Percentiles rank a stretch among this genome's conserved stretches.
Evolutionary conservation across 2,329 filamentous ascomycete genomes (phyloP).

Genomic region (Trichoderma lentiforme): DNA sequence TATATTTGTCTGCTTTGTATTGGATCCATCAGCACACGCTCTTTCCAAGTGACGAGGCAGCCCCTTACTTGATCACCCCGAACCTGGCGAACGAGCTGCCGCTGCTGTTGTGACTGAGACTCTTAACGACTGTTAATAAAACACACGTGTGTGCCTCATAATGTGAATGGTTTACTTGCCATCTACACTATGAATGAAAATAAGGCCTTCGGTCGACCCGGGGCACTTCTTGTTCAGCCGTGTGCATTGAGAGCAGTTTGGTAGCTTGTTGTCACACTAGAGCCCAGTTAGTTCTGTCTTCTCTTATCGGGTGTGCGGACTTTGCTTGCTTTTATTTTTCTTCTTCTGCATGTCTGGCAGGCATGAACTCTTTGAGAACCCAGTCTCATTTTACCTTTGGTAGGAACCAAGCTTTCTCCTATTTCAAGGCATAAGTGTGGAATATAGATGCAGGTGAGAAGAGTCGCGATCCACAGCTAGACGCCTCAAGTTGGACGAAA

Average conservation of each 20-base stretch:
- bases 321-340: neutral
- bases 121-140: neutral
- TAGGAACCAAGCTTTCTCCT: neutral
- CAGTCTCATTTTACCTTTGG: neutral
- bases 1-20: neutral
- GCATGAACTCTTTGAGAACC: neutral
- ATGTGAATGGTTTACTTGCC: neutral
- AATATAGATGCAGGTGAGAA: neutral
- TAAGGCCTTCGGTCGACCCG: slow-evolving; percentile 2
- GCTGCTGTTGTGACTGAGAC: neutral
- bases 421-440: neutral
- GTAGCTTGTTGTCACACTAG: slow-evolving; percentile 14
- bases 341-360: slow-evolving; percentile 1
- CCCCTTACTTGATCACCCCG: neutral
- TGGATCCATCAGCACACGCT: neutral
- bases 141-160: neutral
- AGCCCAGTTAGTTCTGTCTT: neutral
- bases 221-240: slow-evolving; percentile 3
- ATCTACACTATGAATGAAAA: slow-evolving; percentile 8
- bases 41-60: neutral
- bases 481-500: neutral
- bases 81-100: neutral
- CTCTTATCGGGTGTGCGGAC: neutral
- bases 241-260: slow-evolving; percentile 5
- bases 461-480: neutral